Evolutionary conservation across 202 grass and related monocot genomes (phyloP).

Genomic region (Panicum hallii): DNA sequence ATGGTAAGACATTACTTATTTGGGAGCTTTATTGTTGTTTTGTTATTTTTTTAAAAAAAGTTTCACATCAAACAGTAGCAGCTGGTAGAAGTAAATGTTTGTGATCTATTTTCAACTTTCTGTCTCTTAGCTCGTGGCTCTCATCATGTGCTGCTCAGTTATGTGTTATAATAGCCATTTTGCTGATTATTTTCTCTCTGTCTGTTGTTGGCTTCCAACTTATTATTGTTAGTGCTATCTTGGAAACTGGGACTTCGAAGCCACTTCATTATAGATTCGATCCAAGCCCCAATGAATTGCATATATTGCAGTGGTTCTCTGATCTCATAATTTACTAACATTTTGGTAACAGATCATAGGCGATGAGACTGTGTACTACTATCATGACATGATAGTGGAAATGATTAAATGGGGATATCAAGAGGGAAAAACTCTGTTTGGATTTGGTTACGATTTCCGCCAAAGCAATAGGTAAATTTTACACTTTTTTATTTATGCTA

Average conservation of each 20-base stretch:
- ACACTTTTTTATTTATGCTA: slow-evolving; percentile 19
- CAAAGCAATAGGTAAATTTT: slow-evolving; percentile 85
- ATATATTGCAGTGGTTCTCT: slow-evolving; percentile 14
- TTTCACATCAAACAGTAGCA: neutral
- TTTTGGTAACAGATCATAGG: slow-evolving; percentile 68
- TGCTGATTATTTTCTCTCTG: neutral
- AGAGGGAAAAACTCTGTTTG: slow-evolving; percentile 94
- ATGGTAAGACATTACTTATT: slow-evolving; percentile 59
- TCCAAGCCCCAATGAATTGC: neutral
- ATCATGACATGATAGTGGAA: slow-evolving; percentile 99
- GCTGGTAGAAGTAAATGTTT: slow-evolving; percentile 16
- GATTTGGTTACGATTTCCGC: slow-evolving; percentile 98
- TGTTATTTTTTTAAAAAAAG: neutral
- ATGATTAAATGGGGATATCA: slow-evolving; percentile 98
- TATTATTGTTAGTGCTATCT: neutral
- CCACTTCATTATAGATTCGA: slow-evolving; percentile 20
- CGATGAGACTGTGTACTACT: slow-evolving; percentile 85
- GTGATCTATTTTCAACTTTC: neutral
- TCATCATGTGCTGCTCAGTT: neutral
- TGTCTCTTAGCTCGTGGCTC: neutral
- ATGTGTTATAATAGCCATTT: slow-evolving; percentile 18
- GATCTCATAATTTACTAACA: slow-evolving; percentile 9
- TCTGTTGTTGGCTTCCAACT: neutral
- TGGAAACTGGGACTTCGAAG: neutral
- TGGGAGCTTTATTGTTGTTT: slow-evolving; percentile 14